Conservation (phyloP, 2,329 filamentous ascomycete genomes). For the Eurotiales sp. region DNA sequence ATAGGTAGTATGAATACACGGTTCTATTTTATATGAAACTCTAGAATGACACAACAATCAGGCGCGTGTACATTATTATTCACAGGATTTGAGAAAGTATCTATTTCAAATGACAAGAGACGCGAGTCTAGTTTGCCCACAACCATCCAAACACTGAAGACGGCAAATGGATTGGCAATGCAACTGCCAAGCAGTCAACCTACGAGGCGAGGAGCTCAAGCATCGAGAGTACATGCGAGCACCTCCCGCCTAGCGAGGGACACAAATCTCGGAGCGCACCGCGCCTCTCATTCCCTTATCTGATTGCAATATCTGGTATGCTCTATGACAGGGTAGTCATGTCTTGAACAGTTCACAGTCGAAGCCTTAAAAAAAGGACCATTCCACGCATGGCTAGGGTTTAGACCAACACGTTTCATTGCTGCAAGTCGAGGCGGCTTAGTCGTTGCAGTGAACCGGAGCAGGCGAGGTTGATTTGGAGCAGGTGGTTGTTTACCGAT, state of each 20-base stretch:
- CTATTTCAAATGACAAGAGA: neutral
- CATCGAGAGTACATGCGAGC: conserved; percentile 33
- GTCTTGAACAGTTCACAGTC: conserved; percentile 17
- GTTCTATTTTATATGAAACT: no score
- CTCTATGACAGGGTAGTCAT: neutral
- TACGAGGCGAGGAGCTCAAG: conserved; percentile 35
- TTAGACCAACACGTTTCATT: conserved; percentile 33
- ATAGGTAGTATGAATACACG: no score
- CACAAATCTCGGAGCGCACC: conserved; percentile 3
- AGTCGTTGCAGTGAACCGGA: conserved; percentile 17
- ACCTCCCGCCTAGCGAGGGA: conserved; percentile 27
- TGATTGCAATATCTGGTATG: neutral
- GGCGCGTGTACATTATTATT: neutral
- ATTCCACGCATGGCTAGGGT: conserved; percentile 30
- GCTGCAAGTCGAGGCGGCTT: conserved; percentile 39
- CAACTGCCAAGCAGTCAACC: conserved; percentile 3
- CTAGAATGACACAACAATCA: no score
- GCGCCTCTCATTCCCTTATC: conserved; percentile 7
- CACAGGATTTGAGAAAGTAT: neutral
- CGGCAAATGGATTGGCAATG: neutral
- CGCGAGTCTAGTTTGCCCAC: neutral
- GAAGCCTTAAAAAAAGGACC: conserved; percentile 35
- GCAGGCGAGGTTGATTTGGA: neutral
- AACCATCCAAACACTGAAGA: neutral
- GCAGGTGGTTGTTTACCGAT: neutral